Evolutionary conservation across 2,329 filamentous ascomycete genomes (phyloP), one percentile per base, ranked within the genome.

Genomic region (Diaporthe eres): DNA sequence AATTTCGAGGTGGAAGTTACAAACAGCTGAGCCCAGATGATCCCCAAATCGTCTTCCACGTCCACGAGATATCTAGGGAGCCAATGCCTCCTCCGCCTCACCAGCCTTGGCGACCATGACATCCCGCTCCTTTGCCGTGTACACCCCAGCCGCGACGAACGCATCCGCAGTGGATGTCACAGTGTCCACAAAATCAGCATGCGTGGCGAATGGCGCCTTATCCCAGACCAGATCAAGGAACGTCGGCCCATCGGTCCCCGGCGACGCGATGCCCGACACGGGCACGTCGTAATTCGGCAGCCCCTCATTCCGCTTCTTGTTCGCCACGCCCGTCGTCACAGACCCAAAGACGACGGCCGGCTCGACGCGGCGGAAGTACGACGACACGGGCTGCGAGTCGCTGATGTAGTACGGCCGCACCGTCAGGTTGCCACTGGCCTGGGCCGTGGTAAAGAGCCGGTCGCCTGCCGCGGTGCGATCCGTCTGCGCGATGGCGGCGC

Each of bases 171-270:
- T 19, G n/a, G 47, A 39, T 0, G 31, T 28, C 15, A 68, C 65
- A 0, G n/a, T 22, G 7, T 19, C 9, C 12, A 68, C 47, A 42
- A 68, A 68, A 4, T 37, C 65, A 6, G 15, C 65, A 53, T 68
- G 65, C 4, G 65, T 19, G 1, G 22, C 65, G n/a, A 83, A 83
- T n/a, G 82, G 82, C 44, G 82, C 79, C 55, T 77, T 71, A 42
- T 82, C 82, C 82, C 82, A 83, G 1, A 83, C 74, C 28, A 82
- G 13, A 61, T 83, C 82, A 3, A 83, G 76, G 72, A 83, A 82
- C 6, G 82, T 83, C 63, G 79, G 81, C 47, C 82, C 82, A 68
- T 83, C 82, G 12, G 77, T 77, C 15, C 81, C 82, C 1, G 82
- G 82, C 19, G 79, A 80, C 49, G 63, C 55, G 12, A 82, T 77